phyloP scores from a whole-genome alignment of 306 rosid genomes.

The Bauhinia variegata region DNA sequence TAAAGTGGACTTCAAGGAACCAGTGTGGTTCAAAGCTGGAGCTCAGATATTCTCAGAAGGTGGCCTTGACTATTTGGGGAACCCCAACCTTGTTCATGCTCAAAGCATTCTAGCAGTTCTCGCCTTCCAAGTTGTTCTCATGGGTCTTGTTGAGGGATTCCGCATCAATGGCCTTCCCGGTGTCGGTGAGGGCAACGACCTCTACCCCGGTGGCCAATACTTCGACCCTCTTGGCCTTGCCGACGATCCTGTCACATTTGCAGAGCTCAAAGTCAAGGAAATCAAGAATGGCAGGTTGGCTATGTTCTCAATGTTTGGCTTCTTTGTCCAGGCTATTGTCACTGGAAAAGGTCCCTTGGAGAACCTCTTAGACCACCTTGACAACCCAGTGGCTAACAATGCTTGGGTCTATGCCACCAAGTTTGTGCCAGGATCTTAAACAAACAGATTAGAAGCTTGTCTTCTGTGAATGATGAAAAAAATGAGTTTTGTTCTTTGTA shows the following conservation, averaged over 20 bases:
- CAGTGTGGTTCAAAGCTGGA: slow-evolving; percentile 96
- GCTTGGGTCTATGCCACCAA: slow-evolving; percentile 96
- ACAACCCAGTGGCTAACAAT: slow-evolving; percentile 88
- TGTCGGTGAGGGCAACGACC: slow-evolving; percentile 81
- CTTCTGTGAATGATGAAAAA: slow-evolving; percentile 1
- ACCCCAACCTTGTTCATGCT: slow-evolving; percentile 90
- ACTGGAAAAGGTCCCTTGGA: slow-evolving; percentile 92
- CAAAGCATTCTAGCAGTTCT: slow-evolving; percentile 89
- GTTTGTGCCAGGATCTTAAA: slow-evolving; percentile 80
- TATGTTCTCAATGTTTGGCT: slow-evolving; percentile 94
- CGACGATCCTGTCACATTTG: slow-evolving; percentile 77
- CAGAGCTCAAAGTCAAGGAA: slow-evolving; percentile 91
- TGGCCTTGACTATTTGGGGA: slow-evolving; percentile 83
- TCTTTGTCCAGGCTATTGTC: slow-evolving; percentile 96
- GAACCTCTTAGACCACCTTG: slow-evolving; percentile 85
- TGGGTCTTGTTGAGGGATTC: slow-evolving; percentile 91
- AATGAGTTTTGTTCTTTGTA: too few relatives aligned
- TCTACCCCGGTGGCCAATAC: slow-evolving; percentile 92
- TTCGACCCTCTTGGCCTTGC: slow-evolving; percentile 92
- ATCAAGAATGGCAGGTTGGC: slow-evolving; percentile 87
- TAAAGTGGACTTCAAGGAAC: slow-evolving; percentile 81
- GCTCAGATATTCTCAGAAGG: slow-evolving; percentile 89
- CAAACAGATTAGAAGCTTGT: not conserved
- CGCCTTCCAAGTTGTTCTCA: slow-evolving; percentile 76
- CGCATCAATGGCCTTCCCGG: slow-evolving; percentile 90